phyloP scores from a whole-genome alignment of 257 asterid genomes.

The Perilla frutescens region DNA sequence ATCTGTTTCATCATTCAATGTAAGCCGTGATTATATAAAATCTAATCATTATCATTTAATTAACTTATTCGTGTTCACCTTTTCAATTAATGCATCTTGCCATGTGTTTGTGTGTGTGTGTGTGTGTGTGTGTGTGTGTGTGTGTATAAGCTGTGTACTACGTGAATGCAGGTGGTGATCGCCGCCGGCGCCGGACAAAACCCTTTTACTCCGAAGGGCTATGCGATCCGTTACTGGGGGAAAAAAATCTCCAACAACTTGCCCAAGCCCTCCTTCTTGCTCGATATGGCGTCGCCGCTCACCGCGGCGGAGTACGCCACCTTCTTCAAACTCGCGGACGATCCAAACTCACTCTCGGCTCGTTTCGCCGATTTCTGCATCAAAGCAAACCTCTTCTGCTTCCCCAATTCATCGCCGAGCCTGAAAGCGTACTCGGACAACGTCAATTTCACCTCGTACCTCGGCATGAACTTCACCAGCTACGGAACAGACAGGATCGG shows the following conservation, averaged over 20 bases:
- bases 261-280: conserved; percentile 55
- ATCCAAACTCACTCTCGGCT: conserved; percentile 48
- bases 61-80: too few relatives aligned
- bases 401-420: conserved; percentile 49
- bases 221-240: conserved; percentile 59
- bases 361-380: conserved; percentile 60
- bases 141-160: too few relatives aligned
- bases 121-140: too few relatives aligned
- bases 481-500: conserved; percentile 59
- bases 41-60: background rate
- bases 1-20: conserved; percentile 33
- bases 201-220: conserved; percentile 61
- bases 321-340: conserved; percentile 51
- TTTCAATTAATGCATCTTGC: background rate
- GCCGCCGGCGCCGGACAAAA: conserved; percentile 30
- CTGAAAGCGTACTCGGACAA: conserved; percentile 45
- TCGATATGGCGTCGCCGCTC: conserved; percentile 63
- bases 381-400: conserved; percentile 66
- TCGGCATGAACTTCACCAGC: conserved; percentile 54
- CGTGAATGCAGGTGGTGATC: conserved; percentile 46
- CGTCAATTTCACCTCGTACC: conserved; percentile 52
- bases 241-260: conserved; percentile 53
- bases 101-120: too few relatives aligned
- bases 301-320: conserved; percentile 46
- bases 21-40: conserved; percentile 23